Evolutionary conservation across 1,284 basidiomycete genomes (phyloP).

Genomic region (Tranzscheliella williamsii): DNA sequence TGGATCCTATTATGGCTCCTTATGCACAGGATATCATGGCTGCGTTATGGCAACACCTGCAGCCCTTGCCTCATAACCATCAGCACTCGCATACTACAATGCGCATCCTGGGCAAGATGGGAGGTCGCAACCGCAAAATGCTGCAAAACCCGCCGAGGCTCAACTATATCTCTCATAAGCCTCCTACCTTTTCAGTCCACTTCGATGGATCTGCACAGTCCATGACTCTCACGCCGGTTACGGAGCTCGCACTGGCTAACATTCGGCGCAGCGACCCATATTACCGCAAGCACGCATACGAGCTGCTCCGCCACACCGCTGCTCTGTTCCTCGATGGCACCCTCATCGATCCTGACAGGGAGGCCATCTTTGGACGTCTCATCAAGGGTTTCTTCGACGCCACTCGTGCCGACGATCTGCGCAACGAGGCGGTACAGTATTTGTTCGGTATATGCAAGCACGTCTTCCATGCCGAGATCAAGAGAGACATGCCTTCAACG

Average conservation of each 20-base stretch:
- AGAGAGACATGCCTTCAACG: constrained; percentile 60
- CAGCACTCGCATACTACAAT: constrained; percentile 92
- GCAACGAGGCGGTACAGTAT: constrained; percentile 72
- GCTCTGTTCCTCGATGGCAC: constrained; percentile 74
- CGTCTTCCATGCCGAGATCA: constrained; percentile 67
- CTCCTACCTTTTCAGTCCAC: constrained; percentile 34
- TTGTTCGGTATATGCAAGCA: constrained; percentile 71
- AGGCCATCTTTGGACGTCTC: constrained; percentile 72
- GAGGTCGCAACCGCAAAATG: constrained; percentile 83
- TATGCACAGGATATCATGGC: constrained; percentile 81
- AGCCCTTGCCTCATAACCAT: constrained; percentile 86
- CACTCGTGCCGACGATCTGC: constrained; percentile 72
- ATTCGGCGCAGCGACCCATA: constrained; percentile 69
- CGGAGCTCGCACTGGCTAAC: constrained; percentile 72
- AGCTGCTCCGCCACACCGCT: constrained; percentile 75
- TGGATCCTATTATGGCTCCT: constrained; percentile 93
- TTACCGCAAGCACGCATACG: constrained; percentile 76
- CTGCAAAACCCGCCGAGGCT: constrained; percentile 80
- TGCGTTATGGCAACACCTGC: constrained; percentile 70
- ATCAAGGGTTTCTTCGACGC: constrained; percentile 78
- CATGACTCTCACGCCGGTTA: constrained; percentile 74
- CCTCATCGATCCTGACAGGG: constrained; percentile 67
- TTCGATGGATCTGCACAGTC: constrained; percentile 63
- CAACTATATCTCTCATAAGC: constrained; percentile 65
- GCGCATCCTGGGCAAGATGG: constrained; percentile 94